Evolutionary conservation across 2,329 filamentous ascomycete species (phyloP).

Genomic region (Alternaria triticina): DNA sequence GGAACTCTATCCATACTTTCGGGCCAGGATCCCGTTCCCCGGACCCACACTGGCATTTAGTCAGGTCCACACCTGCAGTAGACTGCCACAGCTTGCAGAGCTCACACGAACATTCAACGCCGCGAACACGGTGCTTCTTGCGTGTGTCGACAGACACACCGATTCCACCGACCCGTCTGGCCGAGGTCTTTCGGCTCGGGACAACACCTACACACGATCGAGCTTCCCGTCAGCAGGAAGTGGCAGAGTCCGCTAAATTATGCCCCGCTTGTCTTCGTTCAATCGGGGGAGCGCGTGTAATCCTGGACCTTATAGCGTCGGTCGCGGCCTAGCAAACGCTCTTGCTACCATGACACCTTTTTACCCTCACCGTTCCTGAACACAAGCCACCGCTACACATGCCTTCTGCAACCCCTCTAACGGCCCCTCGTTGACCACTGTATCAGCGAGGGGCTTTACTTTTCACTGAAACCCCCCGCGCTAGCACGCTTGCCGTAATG

Average conservation of each 20-base stretch:
- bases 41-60: slow-evolving; percentile 39
- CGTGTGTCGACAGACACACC: neutral
- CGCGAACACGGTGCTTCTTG: slow-evolving; percentile 3
- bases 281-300: slow-evolving; percentile 19
- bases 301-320: slow-evolving; percentile 22
- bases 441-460: slow-evolving; percentile 26
- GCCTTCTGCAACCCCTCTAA: slow-evolving; percentile 2
- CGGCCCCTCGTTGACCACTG: slow-evolving; percentile 15
- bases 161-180: slow-evolving; percentile 4
- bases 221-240: slow-evolving; percentile 16
- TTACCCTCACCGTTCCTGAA: slow-evolving; percentile 25
- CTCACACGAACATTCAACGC: slow-evolving; percentile 1
- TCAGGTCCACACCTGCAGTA: slow-evolving; percentile 28
- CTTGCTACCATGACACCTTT: slow-evolving; percentile 14
- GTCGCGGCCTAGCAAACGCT: slow-evolving; percentile 23
- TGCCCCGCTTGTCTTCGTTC: slow-evolving; percentile 24
- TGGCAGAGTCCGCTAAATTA: slow-evolving; percentile 13
- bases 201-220: slow-evolving; percentile 4
- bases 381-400: slow-evolving; percentile 8
- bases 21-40: slow-evolving; percentile 45
- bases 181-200: slow-evolving; percentile 2
- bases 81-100: slow-evolving; percentile 14
- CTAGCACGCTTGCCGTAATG: slow-evolving; percentile 42
- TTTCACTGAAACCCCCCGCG: slow-evolving; percentile 38
- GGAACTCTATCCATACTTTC: slow-evolving; percentile 40